Base-by-base conservation (phyloP, 2,329 filamentous ascomycete genomes). In the Paracoccidioides brasiliensis region DNA sequence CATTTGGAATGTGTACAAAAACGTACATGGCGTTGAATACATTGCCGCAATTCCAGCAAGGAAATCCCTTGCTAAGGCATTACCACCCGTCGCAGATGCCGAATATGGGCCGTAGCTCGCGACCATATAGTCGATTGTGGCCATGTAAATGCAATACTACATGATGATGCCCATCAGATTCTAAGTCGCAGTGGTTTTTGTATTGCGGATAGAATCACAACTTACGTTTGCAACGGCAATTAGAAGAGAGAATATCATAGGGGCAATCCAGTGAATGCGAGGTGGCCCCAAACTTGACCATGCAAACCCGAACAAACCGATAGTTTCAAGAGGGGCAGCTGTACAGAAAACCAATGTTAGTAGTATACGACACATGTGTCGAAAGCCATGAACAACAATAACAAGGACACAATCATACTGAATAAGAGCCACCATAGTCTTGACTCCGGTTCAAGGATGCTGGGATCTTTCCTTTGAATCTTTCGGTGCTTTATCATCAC, bases 91-190 rank as follows among this genome's bases (percentile, higher is more conserved):
- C 2, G 82, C 82, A 0, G 80, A 83, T 12, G 82, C 81, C 0
- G 82, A 75, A 64, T 81, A 84, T 0, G 78, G 77, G 0, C 81
- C 82, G 62, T 85, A 86, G 0, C 80, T 76, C 30, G 79, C 81
- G 50, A 85, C 80, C 77, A 84, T 83, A 67, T 84, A 85, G 64
- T 85, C 82, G 61, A 85, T 82, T 1, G 80, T 82, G 5, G 80
- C 78, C 75, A 82, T 81, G 63, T 84, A 83, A 40, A 82, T 81
- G 14, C 66, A 62, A 54, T 65, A 71, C 69, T 70, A 54, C 5
- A 53, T 14, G 12, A 22, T 40, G 41, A 9, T 9, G 15, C 14
- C 38, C 9, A 22, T 45, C 22, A 37, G 32, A 30, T 14, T n/a
- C 35, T 14, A 43, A 48, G 38, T 2, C 33, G 37, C 5, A 37